phyloP scores from a whole-genome alignment of 192 early-diverging fungal species.

The Lobosporangium transversale region DNA sequence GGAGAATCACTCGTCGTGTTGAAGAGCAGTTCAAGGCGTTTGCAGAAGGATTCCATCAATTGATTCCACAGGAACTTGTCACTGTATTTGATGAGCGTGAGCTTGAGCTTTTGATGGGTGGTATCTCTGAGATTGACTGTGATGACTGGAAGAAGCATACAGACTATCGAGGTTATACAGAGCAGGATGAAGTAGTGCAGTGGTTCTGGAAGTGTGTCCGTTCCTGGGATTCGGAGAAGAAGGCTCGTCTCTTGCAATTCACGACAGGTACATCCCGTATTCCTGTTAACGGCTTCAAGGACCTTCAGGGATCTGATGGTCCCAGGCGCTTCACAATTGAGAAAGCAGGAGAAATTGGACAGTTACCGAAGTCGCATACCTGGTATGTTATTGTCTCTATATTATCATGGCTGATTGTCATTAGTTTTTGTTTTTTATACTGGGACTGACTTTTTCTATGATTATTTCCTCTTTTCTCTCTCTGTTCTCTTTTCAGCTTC shows the following conservation, averaged over 20 bases:
- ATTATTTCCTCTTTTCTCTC: conserved; percentile 8
- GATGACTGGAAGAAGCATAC: conserved; percentile 99
- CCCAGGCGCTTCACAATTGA: conserved; percentile 95
- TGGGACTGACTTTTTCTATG: not conserved
- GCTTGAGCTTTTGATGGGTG: conserved; percentile 96
- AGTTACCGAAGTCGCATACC: conserved; percentile 93
- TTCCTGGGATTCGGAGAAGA: conserved; percentile 92
- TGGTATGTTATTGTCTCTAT: conserved; percentile 62
- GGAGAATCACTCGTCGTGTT: conserved; percentile 87
- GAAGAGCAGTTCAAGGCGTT: conserved; percentile 97
- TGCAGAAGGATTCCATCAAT: conserved; percentile 91
- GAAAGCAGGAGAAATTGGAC: conserved; percentile 85
- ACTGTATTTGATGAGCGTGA: conserved; percentile 98
- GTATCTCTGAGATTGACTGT: conserved; percentile 94
- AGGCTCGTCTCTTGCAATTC: conserved; percentile 94
- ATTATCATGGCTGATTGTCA: not conserved
- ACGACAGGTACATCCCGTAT: conserved; percentile 97
- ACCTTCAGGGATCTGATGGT: conserved; percentile 96
- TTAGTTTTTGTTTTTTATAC: not conserved
- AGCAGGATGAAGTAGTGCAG: conserved; percentile 92
- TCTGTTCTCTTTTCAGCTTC: conserved; percentile 67
- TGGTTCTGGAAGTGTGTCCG: conserved; percentile 96
- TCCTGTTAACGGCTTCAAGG: conserved; percentile 98
- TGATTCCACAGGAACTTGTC: conserved; percentile 94
- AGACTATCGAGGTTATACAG: conserved; percentile 95